Evolutionary conservation across 305 asterid species (phyloP), one percentile per base, ranked within the genome.

Genomic region (Fraxinus greggii): DNA sequence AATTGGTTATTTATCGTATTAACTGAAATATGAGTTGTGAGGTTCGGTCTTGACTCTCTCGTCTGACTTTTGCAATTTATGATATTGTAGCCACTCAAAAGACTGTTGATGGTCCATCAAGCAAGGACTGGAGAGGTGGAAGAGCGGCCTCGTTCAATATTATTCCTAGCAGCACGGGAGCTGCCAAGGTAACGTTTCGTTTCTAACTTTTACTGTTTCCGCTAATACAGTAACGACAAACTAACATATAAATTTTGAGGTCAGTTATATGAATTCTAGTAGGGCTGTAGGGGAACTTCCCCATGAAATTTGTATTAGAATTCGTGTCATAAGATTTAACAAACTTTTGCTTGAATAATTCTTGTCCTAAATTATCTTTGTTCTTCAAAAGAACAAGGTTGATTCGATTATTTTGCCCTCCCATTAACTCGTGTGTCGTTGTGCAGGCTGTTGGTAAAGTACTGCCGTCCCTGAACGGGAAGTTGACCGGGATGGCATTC

Each of bases 81-180:
- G 29, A 40, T 72, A 3, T 1, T 61, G 61, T 33, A 90, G 92
- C 93, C 51, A 85, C 91, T 24, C 92, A 89, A 28, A 89, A 89
- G 79, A 87, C 93, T 3, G 92, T 89, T 23, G 91, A 89, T 85
- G 92, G 92, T 7, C 92, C 90, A 9, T 89, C 92, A n/a, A 79
- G 82, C 83, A 89, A 88, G 86, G 92, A 89, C 80, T 89, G 92
- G 91, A 89, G 92, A 84, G 92, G 92, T 79, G 92, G 92, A 81
- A 85, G 92, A 84, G 91, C 92, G 9, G 92, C 92, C 78, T 89
- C 92, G 0, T 86, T 89, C 86, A 88, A 89, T 79, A 89, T 88
- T 86, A 88, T 89, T 78, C 91, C 92, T 76, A 85, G 90, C 92
- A 87, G 90, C 89, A 89, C 92, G 28, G 92, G 92, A 70, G 92